A percentile compares a stretch with the other conserved stretches of the same genome.
These are phyloP conservation scores for Dothideomycetes sp. DNA, from an alignment of 2,329 filamentous ascomycete species.

Conservation along the genomic window DNA sequence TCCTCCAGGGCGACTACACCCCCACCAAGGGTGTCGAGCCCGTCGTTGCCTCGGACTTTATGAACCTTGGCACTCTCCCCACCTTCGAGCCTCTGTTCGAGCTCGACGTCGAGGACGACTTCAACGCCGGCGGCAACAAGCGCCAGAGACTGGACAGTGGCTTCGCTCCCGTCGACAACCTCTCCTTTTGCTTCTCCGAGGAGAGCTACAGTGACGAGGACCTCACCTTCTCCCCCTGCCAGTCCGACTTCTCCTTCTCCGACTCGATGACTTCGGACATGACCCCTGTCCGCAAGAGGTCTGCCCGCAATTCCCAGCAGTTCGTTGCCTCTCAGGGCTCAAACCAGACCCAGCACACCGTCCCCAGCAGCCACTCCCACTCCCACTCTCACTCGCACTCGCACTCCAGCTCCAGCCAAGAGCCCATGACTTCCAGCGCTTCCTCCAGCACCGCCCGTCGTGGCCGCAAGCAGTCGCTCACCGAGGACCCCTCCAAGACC, in stretches of 20 bases:
- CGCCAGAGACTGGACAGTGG: conserved; percentile 55
- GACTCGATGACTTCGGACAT: conserved; percentile 8
- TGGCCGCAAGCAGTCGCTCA: conserved; percentile 95
- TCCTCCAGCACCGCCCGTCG: conserved; percentile 65
- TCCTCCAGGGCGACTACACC: conserved; percentile 34
- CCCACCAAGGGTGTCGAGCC: conserved; percentile 18
- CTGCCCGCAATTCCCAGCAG: conserved; percentile 24
- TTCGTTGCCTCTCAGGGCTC: conserved; percentile 28
- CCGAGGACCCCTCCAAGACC: conserved; percentile 95
- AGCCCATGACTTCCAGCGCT: conserved; percentile 12
- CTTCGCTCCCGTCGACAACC: conserved; percentile 54
- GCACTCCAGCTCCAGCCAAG: conserved; percentile 11
- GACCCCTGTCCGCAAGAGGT: conserved; percentile 12
- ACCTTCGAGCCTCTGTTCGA: conserved; percentile 80
- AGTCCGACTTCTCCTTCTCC: conserved; percentile 12
- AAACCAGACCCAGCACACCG: conserved; percentile 8
- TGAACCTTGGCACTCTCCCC: conserved; percentile 49
- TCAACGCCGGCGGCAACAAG: conserved; percentile 54
- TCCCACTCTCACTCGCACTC: conserved; percentile 10
- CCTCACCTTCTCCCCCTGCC: conserved; percentile 12
- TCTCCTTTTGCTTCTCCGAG: conserved; percentile 59
- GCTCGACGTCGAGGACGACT: conserved; percentile 83
- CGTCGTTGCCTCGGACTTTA: conserved; percentile 32
- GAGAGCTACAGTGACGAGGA: conserved; percentile 69
- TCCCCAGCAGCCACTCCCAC: conserved; percentile 16